Evolutionary conservation across 2,329 filamentous ascomycete genomes (phyloP).

Genomic region (Westerdykella aurantiaca): DNA sequence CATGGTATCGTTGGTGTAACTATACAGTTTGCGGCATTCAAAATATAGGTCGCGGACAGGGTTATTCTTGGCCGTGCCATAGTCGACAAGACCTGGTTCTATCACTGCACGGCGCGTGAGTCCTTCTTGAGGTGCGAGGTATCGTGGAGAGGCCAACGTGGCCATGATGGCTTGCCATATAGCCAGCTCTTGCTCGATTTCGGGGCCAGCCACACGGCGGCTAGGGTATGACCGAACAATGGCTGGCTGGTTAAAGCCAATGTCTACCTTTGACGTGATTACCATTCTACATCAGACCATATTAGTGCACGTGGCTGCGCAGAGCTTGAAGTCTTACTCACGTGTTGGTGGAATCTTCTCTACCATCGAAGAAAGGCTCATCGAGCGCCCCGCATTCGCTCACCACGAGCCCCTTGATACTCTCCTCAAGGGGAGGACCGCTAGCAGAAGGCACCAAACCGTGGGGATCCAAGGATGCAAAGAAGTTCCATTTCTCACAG

Average conservation of each 20-base stretch:
- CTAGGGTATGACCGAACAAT: slow-evolving; percentile 28
- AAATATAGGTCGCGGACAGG: slow-evolving; percentile 27
- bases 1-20: slow-evolving; percentile 28
- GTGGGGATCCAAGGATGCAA: slow-evolving; percentile 19
- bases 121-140: slow-evolving; percentile 12
- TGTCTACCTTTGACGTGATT: slow-evolving; percentile 23
- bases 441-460: slow-evolving; percentile 6
- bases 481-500: slow-evolving; percentile 23
- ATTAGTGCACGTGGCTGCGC: background rate
- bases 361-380: slow-evolving; percentile 19
- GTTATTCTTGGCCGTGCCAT: slow-evolving; percentile 29
- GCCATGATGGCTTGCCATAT: slow-evolving; percentile 24
- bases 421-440: slow-evolving; percentile 14
- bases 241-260: slow-evolving; percentile 24
- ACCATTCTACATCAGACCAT: slow-evolving; percentile 16
- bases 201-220: slow-evolving; percentile 25
- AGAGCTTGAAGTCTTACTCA: slow-evolving; percentile 10
- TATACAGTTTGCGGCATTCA: slow-evolving; percentile 28
- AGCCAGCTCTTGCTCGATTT: slow-evolving; percentile 21
- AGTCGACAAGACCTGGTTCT: slow-evolving; percentile 26
- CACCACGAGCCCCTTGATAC: slow-evolving; percentile 17
- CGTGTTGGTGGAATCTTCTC: slow-evolving; percentile 25
- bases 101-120: slow-evolving; percentile 18
- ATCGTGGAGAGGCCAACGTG: slow-evolving; percentile 20
- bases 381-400: slow-evolving; percentile 14